Base-by-base conservation (phyloP, 2,329 filamentous ascomycete genomes). In the Fusarium irregulare region DNA sequence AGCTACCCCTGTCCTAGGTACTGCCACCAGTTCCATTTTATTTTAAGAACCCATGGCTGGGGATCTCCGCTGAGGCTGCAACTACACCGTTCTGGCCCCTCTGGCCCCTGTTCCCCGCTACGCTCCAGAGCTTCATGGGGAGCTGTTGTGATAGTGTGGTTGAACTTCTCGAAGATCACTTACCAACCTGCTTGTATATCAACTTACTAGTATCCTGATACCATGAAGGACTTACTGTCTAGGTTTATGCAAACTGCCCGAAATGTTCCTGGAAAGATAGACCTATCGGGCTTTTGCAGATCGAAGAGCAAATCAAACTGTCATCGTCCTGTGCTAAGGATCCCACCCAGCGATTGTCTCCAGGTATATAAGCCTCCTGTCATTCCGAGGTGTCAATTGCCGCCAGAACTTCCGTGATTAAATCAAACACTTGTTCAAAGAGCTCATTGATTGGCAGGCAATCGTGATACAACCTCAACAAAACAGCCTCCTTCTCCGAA, bases 391-490 rank as follows among this genome's bases (percentile, higher is more conserved):
- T 44, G 20, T 42, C 28, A 45, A 34, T 53, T 58, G 21, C 21
- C 21, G 56, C 11, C 37, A 34, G 27, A 18, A 12, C 37, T 58
- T 44, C 47, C 27, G 32, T 32, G 16, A 40, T 37, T 13, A 28
- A 32, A 49, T 11, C 30, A 25, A 12, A 32, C 34, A 40, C 16
- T 32, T 41, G 14, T 28, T 25, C 21, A 28, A 27, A 60, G 40
- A 23, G 14, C n/a, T 44, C 28, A 21, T 49, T 66, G 37, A 66
- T 66, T 66, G 61, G 47, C 16, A 66, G 63, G 40, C 34, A 53
- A 47, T 32, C 20, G 42, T 30, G 55, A 49, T 32, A 53, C 49
- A 49, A 49, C 16, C 30, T 60, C 47, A 58, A 55, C 47, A 65
- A 21, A 60, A 66, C 28, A 65, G 47, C 60, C 34, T 64, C 51